Evolutionary conservation across 495 filamentous ascomycete genomes (phyloP).

Genomic region (Aspergillus coremiiformis): DNA sequence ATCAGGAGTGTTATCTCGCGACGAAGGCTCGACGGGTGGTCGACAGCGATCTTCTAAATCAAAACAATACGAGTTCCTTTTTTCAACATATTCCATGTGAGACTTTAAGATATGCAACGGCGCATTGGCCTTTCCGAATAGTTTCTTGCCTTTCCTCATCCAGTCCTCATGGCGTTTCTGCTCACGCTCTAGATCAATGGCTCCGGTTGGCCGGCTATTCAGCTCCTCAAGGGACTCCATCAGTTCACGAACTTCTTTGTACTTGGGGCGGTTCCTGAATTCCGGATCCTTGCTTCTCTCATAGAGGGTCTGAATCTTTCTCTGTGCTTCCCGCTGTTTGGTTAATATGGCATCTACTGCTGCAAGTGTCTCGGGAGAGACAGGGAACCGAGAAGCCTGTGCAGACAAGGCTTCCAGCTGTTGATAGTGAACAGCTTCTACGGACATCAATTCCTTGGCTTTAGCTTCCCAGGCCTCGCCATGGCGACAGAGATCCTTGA

Average conservation of each 20-base stretch:
- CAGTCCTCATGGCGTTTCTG: constrained; percentile 96
- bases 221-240: constrained; percentile 80
- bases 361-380: constrained; percentile 70
- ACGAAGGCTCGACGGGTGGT: constrained; percentile 84
- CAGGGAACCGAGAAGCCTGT: constrained; percentile 69
- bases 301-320: constrained; percentile 72
- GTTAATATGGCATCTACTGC: constrained; percentile 86
- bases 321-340: constrained; percentile 92
- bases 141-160: constrained; percentile 97
- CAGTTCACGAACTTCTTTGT: constrained; percentile 82
- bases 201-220: constrained; percentile 84
- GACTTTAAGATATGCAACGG: constrained; percentile 87
- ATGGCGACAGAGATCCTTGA: constrained; percentile 63
- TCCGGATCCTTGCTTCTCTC: constrained; percentile 69
- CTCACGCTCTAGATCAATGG: constrained; percentile 88
- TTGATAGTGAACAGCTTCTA: constrained; percentile 83
- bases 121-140: constrained; percentile 98
- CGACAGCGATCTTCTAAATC: constrained; percentile 84
- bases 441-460: constrained; percentile 85
- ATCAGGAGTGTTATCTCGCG: constrained; percentile 72
- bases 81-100: constrained; percentile 90
- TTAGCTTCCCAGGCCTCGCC: constrained; percentile 90
- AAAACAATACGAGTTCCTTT: constrained; percentile 85
- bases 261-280: constrained; percentile 73
- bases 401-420: constrained; percentile 86